Percentiles rank a stretch among this genome's conserved stretches.
These are phyloP conservation scores for Neofusicoccum parvum DNA, from an alignment of 2,329 filamentous ascomycete species.

Conservation along the genomic window DNA sequence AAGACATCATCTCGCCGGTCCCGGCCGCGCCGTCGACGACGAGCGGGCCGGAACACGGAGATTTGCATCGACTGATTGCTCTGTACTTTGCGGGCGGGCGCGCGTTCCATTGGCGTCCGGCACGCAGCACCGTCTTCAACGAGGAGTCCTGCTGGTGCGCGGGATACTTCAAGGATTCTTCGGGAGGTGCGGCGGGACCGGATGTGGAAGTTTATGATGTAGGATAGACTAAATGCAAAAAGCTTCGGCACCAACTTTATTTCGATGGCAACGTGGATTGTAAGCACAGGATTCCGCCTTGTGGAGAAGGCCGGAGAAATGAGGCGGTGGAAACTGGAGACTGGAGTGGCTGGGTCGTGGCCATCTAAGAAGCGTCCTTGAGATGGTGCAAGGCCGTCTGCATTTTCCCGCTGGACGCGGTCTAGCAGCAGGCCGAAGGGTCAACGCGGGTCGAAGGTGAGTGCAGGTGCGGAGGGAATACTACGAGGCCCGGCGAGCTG, in stretches of 20 bases:
- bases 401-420: not conserved
- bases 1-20: not conserved
- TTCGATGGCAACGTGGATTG: too few relatives aligned
- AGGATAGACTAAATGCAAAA: conserved; percentile 4
- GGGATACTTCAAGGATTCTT: too few relatives aligned
- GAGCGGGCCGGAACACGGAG: not conserved
- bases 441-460: not conserved
- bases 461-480: too few relatives aligned
- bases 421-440: not conserved
- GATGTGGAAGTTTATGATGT: not conserved
- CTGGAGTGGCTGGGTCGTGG: not conserved
- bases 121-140: not conserved
- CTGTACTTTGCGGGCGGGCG: not conserved
- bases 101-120: not conserved
- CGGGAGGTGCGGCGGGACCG: too few relatives aligned
- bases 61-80: not conserved
- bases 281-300: too few relatives aligned
- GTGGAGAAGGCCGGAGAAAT: not conserved
- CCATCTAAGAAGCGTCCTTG: too few relatives aligned
- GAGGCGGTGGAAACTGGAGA: not conserved
- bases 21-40: not conserved
- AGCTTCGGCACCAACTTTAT: conserved; percentile 1
- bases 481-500: not conserved
- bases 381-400: conserved; percentile 1
- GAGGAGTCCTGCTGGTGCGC: too few relatives aligned